Conservation (phyloP, 2,329 filamentous ascomycete genomes). For the Exophiala xenobiotica region DNA sequence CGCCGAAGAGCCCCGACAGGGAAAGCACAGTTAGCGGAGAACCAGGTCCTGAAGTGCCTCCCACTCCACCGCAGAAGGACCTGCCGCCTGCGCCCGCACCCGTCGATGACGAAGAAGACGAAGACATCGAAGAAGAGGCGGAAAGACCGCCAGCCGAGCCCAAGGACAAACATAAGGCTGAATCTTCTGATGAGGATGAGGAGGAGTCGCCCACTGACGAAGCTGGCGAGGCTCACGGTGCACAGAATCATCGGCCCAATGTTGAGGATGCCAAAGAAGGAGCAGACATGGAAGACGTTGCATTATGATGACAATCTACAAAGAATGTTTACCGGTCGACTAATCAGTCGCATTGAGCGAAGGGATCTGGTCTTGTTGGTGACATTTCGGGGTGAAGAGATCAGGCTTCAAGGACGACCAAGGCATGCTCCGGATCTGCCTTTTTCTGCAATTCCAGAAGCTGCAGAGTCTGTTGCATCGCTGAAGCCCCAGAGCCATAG, state of each 20-base stretch:
- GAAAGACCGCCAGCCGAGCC: conserved; percentile 12
- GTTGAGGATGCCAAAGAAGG: conserved; percentile 31
- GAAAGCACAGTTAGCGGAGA: conserved; percentile 28
- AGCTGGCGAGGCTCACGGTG: conserved; percentile 31
- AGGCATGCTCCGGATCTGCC: no score
- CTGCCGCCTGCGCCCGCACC: conserved; percentile 26
- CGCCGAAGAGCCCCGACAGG: conserved; percentile 24
- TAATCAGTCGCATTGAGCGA: no score
- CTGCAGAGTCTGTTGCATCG: no score
- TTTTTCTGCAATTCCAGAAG: no score
- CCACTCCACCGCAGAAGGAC: conserved; percentile 26
- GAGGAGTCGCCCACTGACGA: conserved; percentile 5
- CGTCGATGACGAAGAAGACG: conserved; percentile 27
- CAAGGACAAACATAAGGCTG: conserved; percentile 8
- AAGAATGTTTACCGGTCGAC: no score
- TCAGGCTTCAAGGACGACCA: no score
- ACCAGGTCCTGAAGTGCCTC: conserved; percentile 29
- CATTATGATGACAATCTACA: conserved; percentile 19
- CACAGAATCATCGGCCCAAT: conserved; percentile 24
- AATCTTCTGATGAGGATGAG: conserved; percentile 22
- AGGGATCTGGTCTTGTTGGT: no score
- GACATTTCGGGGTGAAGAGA: no score
- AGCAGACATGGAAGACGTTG: conserved; percentile 33
- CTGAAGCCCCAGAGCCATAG: no score
- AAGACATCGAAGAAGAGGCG: conserved; percentile 31